Base-by-base conservation (phyloP, 2,329 filamentous ascomycete species). In the Colletotrichum caudatum region DNA sequence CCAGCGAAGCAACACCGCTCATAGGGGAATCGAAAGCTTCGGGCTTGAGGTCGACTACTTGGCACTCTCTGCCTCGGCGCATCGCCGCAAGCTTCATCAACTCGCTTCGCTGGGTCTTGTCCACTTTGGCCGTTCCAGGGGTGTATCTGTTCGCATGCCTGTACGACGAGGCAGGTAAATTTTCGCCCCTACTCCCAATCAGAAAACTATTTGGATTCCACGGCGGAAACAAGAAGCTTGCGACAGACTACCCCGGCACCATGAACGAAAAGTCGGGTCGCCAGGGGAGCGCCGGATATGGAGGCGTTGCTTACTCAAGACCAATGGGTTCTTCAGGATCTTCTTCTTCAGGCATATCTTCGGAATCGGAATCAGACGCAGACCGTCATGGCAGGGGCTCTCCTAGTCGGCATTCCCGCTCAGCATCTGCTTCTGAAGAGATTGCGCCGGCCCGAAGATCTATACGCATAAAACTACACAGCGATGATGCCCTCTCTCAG, bases 401-500 rank as follows among this genome's bases (percentile, higher is more conserved):
- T 58, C 76, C 76, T 66, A 75, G 77, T 67, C 84, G 88, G 57
- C 89, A 93, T 77, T 85, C 86, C 57, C 88, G 92, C 64, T 91
- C 92, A 33, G 92, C 90, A 78, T 91, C 91, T 2, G 83, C 85
- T 35, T 78, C 84, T 39, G 92, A 94, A 74, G 92, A 94, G 74
- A 88, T 88, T 73, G 86, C 88, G 20, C 91, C 92, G 5, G 84
- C 89, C 8, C 89, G 93, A 77, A 89, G 94, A 68, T 97, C 94
- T 2, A 97, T 97, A 74, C 90, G 94, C 50, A 97, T 98, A 77
- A 97, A 96, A 82, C 86, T 97, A 18, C 91, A 95, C 80, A 93
- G 91, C 74, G 93, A 97, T 76, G 93, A 94, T 69, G 88, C 89
- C 51, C 83, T 92, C 68, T 87, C 91, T 74, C 91, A 93, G 79